These are phyloP conservation scores for Blastocystis sp. DNA, from an alignment of 352 stramenopile genomes.

Conservation along the genomic window DNA sequence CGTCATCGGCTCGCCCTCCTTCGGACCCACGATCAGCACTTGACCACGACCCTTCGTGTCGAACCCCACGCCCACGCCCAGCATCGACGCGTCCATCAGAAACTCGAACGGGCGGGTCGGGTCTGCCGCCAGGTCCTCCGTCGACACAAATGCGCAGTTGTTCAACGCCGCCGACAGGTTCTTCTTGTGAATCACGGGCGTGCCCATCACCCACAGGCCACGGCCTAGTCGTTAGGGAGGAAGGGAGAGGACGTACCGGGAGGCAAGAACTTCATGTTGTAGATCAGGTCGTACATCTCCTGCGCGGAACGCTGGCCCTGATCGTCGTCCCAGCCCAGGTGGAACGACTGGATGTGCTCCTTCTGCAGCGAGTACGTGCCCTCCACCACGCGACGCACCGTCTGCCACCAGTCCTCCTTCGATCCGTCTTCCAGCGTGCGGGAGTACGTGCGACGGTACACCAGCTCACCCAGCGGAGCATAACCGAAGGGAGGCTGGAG, in stretches of 20 bases:
- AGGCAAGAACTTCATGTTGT: conserved; percentile 88
- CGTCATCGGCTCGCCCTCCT: too few relatives aligned
- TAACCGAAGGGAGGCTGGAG: conserved; percentile 83
- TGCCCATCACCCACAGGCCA: conserved; percentile 89
- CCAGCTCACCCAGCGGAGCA: conserved; percentile 72
- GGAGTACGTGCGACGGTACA: conserved; percentile 87
- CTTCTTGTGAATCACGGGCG: conserved; percentile 82
- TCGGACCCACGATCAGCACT: too few relatives aligned
- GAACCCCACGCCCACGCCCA: too few relatives aligned
- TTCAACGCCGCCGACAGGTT: conserved; percentile 84
- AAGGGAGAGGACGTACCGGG: conserved; percentile 71
- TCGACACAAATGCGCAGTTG: conserved; percentile 69
- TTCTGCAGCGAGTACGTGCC: conserved; percentile 75
- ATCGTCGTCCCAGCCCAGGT: conserved; percentile 78
- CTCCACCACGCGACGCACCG: too few relatives aligned
- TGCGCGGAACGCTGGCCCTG: conserved; percentile 76
- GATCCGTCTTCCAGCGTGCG: conserved; percentile 74
- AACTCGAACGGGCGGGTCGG: conserved; percentile 73
- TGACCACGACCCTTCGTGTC: too few relatives aligned
- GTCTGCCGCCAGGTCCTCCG: conserved; percentile 76
- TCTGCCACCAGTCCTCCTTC: too few relatives aligned
- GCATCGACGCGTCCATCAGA: too few relatives aligned
- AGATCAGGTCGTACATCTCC: conserved; percentile 85
- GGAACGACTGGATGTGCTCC: conserved; percentile 77
- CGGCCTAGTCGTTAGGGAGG: conserved; percentile 73